Base-by-base conservation (phyloP, 257 asterid genomes). In the Rehmannia glutinosa region DNA sequence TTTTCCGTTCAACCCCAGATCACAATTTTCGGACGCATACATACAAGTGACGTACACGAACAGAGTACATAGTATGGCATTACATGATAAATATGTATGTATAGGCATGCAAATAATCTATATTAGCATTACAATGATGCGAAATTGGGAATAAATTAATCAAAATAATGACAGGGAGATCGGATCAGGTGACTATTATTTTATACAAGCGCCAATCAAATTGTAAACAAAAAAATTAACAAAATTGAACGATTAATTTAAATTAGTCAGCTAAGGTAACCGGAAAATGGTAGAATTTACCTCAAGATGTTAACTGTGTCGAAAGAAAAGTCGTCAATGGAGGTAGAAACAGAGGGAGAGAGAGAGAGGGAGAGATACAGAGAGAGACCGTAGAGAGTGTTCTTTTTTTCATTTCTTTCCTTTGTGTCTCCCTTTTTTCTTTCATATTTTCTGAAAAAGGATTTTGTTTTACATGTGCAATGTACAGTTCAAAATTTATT, bases 111-210 rank as follows among this genome's bases (percentile, higher is more conserved):
- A 64, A 13, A 35, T 52, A 33, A 35, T 30, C 41, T 9, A 1
- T 5, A 47, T 43, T 28, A 5, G 27, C 54, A 71, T 74, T 56
- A 41, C 56, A 57, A 68, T 50, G 38, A 65, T 57, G 75, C 49
- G 58, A 62, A 77, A 73, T 49, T 65, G 9, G 42, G 60, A 41
- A 75, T 71, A 55, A 70, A 57, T 23, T 24, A 39, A 60, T 71
- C 71, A 63, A 49, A 47, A 20, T 6, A 67, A 25, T 8, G 65
- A 43, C 63, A 33, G 66, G 66, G 73, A 78, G 85, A 86, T 78
- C 85, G 65, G 82, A 84, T 84, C 88, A 76, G 77, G 74, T 47
- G 62, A 64, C 64, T 23, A 28, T 47, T 57, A 64, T 64, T 45
- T 54, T 55, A 62, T 23, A 0, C 47, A 39, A 42, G 58, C 61